Evolutionary conservation across 2,329 filamentous ascomycete genomes (phyloP), one percentile per base, ranked within the genome.

Genomic region (Ascochyta clinopodiicola): DNA sequence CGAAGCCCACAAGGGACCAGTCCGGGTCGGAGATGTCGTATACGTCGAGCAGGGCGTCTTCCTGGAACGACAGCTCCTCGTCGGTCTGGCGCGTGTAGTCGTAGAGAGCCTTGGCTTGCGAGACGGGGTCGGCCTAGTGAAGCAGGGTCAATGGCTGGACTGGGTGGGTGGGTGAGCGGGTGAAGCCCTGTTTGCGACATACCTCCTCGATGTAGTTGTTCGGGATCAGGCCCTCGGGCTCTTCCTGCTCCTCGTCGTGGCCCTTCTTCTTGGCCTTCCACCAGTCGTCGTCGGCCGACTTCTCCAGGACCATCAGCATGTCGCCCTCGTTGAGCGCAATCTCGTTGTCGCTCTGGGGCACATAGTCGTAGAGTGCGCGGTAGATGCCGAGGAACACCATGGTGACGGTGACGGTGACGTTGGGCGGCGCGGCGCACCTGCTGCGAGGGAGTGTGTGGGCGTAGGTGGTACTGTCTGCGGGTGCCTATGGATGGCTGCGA

Each of bases 61-160:
- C 95, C 44, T 91, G 85, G 73, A 99, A 98, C 22, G 94, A 98
- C 9, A 99, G 82, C 78, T 99, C 95, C 77, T 99, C 95, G 72
- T 99, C 95, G 22, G 95, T 99, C 79, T 99, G 95, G 67, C 94
- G 87, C 45, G 91, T 91, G 76, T 99, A 99, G 76, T 99, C 95
- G 80, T 94, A 99, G n/a, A 98, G 85, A n/a, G 95, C 91, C 75
- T 89, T 92, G 44, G 94, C 95, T 64, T 88, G 83, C 59, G 86
- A 81, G 59, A 85, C 77, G 22, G 90, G 85, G 67, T 83, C 79
- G 55, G 88, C 88, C 87, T 91, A 49, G 22, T n/a, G 27, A 21
- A 24, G 39, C 43, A 38, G 38, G 7, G 44, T 53, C 54, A 57
- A 45, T 52, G 38, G 43, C 47, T 52, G 47, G 7, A 47, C 38